A percentile compares a stretch with the other conserved stretches of the same genome.
Conservation (phyloP, 148 eudicot species). For the Gaultheria prostrata region DNA sequence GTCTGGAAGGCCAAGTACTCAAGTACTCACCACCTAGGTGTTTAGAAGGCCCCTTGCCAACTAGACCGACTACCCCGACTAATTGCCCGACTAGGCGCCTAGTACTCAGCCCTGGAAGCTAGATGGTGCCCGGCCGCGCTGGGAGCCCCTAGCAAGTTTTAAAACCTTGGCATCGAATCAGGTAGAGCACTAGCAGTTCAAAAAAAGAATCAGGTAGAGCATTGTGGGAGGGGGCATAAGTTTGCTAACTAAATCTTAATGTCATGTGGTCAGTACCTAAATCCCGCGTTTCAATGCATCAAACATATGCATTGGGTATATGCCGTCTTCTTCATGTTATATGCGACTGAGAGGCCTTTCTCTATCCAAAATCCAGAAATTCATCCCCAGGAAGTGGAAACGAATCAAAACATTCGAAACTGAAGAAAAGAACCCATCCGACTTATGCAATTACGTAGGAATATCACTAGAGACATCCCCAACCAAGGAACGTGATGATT, state of each 20-base stretch:
- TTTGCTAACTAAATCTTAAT: not conserved
- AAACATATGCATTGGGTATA: constrained; percentile 1
- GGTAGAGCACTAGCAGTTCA: no score
- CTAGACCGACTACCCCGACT: no score
- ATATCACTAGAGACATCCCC: constrained; percentile 15
- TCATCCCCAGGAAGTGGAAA: constrained; percentile 55
- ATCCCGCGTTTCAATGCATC: not conserved
- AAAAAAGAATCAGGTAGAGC: not conserved
- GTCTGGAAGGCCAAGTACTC: no score
- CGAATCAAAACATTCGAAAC: constrained; percentile 22
- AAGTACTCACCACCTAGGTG: no score
- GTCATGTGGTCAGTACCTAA: constrained; percentile 13
- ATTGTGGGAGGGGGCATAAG: not conserved
- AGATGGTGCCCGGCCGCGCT: no score
- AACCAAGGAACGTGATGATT: constrained; percentile 19
- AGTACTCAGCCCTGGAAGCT: no score
- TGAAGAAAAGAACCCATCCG: constrained; percentile 17
- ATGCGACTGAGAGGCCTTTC: constrained; percentile 30
- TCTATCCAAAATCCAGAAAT: constrained; percentile 35
- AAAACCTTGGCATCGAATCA: not conserved
- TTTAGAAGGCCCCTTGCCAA: no score
- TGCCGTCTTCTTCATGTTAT: constrained; percentile 34
- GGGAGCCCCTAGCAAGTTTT: no score
- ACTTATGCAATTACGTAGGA: constrained; percentile 14
- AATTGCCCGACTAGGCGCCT: no score